Base-by-base conservation (phyloP, 768 basidiomycete species). In the Termitomyces sp. region DNA sequence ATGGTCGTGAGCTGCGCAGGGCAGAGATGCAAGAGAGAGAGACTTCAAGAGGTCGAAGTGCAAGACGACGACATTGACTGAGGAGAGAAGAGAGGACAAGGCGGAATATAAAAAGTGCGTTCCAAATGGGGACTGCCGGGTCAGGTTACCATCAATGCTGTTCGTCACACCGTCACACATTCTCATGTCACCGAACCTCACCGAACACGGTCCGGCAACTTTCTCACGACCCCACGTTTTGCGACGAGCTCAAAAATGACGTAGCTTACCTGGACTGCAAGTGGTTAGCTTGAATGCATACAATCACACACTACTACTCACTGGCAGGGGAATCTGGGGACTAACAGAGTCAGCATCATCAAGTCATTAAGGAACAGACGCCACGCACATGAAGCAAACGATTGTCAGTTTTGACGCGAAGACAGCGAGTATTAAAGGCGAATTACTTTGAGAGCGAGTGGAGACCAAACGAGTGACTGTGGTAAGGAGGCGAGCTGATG, bases 391-490 rank as follows among this genome's bases (percentile, higher is more conserved):
- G 60, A 58, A 60, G 24, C 51, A 59, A 68, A 69, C 45, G 69
- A 70, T 65, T 64, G 69, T 71, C 58, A 59, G 66, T 54, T 65
- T 55, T 59, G 57, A 59, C 62, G 59, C 64, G 58, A 57, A 61
- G 68, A 68, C 65, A 62, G 61, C 55, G 58, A 50, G 54, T 65
- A 70, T 69, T 70, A 70, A 68, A 68, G 60, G 63, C 66, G 68
- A 63, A 73, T 70, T 73, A 76, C 67, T 55, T 73, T 67, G 59
- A 39, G 66, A 68, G 71, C 64, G 71, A 68, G 65, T 65, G 55
- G 63, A 67, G 69, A 74, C 71, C 70, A 79, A 81, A 81, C 67
- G 79, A 81, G 71, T 77, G 79, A 81, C 79, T 79, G 74, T 70
- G 75, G 78, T 80, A 77, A 80, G 78, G 73, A 70, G 69, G 54